These are phyloP conservation scores for Trapa incisa DNA, from an alignment of 345 rosid species.

Conservation along the genomic window DNA sequence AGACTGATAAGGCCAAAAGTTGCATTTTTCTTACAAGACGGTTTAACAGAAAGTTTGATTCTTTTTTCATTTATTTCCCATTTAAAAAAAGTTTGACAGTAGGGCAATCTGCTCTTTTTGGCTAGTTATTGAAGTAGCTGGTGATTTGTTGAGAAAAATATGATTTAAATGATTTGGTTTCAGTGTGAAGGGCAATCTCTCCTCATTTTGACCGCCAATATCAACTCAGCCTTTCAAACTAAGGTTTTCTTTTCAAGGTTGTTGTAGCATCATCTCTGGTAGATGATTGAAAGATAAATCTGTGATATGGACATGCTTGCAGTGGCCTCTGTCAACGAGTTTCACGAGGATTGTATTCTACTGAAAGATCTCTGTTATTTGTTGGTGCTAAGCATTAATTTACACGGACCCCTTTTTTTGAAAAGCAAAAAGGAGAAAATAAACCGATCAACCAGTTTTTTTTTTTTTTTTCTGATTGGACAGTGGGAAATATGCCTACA, in stretches of 20 bases:
- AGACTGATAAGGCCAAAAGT: neutral
- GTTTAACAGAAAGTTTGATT: neutral
- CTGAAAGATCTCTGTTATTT: neutral
- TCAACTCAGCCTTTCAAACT: neutral
- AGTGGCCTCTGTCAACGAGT: neutral
- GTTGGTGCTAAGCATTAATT: neutral
- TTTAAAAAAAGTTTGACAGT: neutral
- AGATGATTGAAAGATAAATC: neutral
- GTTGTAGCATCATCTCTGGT: neutral
- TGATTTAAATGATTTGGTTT: too few relatives aligned
- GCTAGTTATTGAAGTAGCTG: neutral
- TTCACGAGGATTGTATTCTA: neutral
- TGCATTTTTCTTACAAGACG: neutral
- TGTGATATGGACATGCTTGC: neutral
- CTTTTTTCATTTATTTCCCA: neutral
- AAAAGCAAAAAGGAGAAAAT: neutral
- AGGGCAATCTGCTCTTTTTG: neutral
- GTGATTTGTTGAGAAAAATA: neutral
- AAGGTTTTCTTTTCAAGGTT: too few relatives aligned
- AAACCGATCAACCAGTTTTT: too few relatives aligned
- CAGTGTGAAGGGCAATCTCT: neutral
- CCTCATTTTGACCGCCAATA: neutral
- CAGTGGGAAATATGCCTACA: too few relatives aligned
- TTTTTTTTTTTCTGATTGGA: too few relatives aligned
- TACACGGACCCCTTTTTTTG: neutral